These are phyloP conservation scores for Puccinellia tenuiflora DNA, from an alignment of 176 grass and related monocot genomes.

Conservation along the genomic window DNA sequence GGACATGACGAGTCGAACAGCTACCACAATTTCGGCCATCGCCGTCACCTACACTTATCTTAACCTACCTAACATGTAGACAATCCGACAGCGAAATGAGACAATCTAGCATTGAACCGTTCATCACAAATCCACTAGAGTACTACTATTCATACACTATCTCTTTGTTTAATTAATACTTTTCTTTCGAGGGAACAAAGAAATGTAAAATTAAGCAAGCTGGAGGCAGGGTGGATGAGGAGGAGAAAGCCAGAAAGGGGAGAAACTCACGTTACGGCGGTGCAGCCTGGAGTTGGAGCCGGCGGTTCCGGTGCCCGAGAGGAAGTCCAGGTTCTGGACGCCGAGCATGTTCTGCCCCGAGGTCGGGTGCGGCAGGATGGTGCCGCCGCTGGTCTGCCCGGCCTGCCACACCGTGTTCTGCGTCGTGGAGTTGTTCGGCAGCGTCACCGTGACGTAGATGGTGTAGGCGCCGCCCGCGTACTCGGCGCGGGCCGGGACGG, in stretches of 20 bases:
- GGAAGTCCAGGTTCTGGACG: constrained; percentile 32
- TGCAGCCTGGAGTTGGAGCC: constrained; percentile 48
- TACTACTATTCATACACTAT: not conserved
- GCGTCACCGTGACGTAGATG: constrained; percentile 56
- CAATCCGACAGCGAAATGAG: not conserved
- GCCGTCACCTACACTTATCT: not conserved
- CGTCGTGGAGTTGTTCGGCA: constrained; percentile 37
- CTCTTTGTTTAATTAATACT: not conserved
- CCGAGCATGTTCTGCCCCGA: not conserved
- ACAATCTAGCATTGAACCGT: not conserved
- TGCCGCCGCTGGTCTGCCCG: not conserved
- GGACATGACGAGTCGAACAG: not conserved
- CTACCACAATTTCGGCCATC: not conserved
- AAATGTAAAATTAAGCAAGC: not conserved
- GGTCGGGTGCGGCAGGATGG: not conserved
- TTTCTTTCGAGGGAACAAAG: not conserved
- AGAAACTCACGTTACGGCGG: constrained; percentile 64
- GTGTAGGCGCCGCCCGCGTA: constrained; percentile 54
- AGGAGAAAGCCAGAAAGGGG: too few relatives aligned
- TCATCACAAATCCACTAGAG: not conserved
- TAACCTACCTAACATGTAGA: constrained; percentile 10
- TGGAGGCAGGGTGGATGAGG: not conserved
- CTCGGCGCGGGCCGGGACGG: constrained; percentile 21
- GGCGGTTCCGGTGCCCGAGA: constrained; percentile 31
- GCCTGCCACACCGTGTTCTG: constrained; percentile 79